Base-by-base conservation (phyloP, 768 basidiomycete species). In the Udeniomyces megalosporus region DNA sequence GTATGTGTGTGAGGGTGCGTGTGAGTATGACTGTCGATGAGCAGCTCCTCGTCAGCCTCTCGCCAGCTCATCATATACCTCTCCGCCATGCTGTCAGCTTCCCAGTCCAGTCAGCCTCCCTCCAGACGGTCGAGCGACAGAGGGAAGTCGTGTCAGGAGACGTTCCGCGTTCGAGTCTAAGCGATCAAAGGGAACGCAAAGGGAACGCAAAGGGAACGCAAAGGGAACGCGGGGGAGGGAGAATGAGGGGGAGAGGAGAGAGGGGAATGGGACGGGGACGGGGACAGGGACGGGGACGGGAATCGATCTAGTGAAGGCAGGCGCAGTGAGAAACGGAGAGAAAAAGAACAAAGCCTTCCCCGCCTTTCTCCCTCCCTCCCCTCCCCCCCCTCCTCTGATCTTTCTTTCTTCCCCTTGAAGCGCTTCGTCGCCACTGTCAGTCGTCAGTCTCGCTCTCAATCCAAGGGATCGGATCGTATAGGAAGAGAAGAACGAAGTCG, bases 241-340 rank as follows among this genome's bases (percentile, higher is more conserved):
- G 7, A 49, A 11, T 3, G 56, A 57, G 15, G 34, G n/a, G 44
- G 61, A 59, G 20, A 50, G 48, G 14, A 12, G 66, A 49, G 8
- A 2, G 2, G 26, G 4, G 42, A 29, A 2, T 47, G 32, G 14
- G 17, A 49, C 28, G 12, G 45, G 11, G 12, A n/a, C 54, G 2
- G 74, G 74, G 66, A 74, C 71, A 1, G 71, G 85, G n/a, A 90
- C 78, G 31, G 81, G 80, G 7, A 81, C 76, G 2, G 90, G 79
- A 68, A 86, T 81, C 50, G 26, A 51, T 0, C 26, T 51, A 2
- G 29, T 24, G 15, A 51, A 51, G 2, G 32, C 50, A 17, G 50
- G 17, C 28, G 26, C 50, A 17, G 24, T 22, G 3, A 51, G 26
- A 17, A 51, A 47, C 17, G 46, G 24, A 28, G 46, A 50, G 17